Evolutionary conservation across 2,329 filamentous ascomycete species (phyloP).

Genomic region (Ophiostoma pallidulum): DNA sequence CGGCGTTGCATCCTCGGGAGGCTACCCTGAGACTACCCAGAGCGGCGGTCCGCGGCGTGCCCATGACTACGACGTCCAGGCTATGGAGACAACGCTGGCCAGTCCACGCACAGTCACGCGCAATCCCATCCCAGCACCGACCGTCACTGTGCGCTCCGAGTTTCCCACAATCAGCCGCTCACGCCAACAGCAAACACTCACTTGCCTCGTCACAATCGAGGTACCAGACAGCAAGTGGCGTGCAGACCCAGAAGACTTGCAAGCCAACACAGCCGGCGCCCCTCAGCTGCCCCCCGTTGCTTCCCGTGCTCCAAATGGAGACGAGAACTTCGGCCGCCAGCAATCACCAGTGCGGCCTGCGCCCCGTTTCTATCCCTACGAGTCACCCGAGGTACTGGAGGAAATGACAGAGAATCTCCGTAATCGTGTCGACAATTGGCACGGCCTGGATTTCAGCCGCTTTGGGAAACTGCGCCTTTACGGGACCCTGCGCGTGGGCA

Average conservation of each 20-base stretch:
- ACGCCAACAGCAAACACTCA: constrained; percentile 87
- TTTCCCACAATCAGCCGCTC: constrained; percentile 91
- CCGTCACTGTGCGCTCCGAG: constrained; percentile 90
- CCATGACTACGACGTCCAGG: constrained; percentile 92
- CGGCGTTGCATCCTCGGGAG: constrained; percentile 62
- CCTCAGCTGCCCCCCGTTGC: constrained; percentile 28
- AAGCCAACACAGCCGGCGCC: constrained; percentile 32
- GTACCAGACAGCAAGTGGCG: constrained; percentile 89
- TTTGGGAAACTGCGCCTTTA: constrained; percentile 90
- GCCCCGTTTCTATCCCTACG: constrained; percentile 59
- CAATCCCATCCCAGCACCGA: constrained; percentile 83
- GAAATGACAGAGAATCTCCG: constrained; percentile 80
- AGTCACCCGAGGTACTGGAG: constrained; percentile 66
- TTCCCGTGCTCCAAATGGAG: constrained; percentile 28
- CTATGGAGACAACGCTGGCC: constrained; percentile 79
- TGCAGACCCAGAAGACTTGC: constrained; percentile 72
- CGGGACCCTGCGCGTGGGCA: constrained; percentile 84
- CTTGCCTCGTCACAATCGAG: constrained; percentile 88
- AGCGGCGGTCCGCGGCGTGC: constrained; percentile 57
- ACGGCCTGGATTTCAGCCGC: constrained; percentile 84
- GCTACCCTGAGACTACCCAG: constrained; percentile 69
- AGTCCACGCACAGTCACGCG: constrained; percentile 63
- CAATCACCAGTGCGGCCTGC: constrained; percentile 51
- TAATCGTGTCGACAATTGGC: constrained; percentile 94
- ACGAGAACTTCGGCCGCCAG: constrained; percentile 46